Percentiles rank a stretch among this genome's conserved stretches.
phyloP scores from a whole-genome alignment of 2,329 filamentous ascomycete species.

The Pseudocercospora pini-densiflorae region DNA sequence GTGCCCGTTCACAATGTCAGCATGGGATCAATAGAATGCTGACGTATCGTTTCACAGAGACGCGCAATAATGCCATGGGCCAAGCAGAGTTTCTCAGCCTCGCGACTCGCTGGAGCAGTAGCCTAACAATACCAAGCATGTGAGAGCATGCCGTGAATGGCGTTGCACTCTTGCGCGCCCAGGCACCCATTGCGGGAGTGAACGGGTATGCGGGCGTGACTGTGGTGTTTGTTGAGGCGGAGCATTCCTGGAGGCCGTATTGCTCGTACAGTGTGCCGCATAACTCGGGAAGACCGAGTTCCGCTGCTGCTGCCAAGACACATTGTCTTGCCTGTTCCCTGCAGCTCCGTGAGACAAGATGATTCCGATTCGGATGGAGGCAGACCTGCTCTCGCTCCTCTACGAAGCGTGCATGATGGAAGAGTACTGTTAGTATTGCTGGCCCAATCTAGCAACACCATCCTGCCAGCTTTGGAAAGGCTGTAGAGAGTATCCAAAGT shows the following conservation, averaged over 20 bases:
- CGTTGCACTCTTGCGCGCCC: not conserved
- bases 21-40: not conserved
- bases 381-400: not conserved
- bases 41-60: not conserved
- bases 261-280: not conserved
- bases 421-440: too few relatives aligned
- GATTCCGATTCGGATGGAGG: not conserved
- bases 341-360: not conserved
- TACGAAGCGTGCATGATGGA: not conserved
- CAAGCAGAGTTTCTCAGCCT: constrained; percentile 3
- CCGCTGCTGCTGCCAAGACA: constrained; percentile 1
- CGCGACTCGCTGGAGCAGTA: not conserved
- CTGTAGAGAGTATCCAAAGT: not conserved
- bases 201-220: not conserved
- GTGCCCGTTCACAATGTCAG: not conserved
- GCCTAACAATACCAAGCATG: not conserved
- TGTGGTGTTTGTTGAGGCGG: not conserved
- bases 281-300: not conserved
- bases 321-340: not conserved
- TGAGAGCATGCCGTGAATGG: not conserved
- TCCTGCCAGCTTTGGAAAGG: not conserved
- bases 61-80: constrained; percentile 1
- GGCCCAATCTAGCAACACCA: not conserved
- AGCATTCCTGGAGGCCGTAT: not conserved
- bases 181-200: not conserved